Base-by-base conservation (phyloP, 179 eudicot species). In the Heliamphora pulchella region DNA sequence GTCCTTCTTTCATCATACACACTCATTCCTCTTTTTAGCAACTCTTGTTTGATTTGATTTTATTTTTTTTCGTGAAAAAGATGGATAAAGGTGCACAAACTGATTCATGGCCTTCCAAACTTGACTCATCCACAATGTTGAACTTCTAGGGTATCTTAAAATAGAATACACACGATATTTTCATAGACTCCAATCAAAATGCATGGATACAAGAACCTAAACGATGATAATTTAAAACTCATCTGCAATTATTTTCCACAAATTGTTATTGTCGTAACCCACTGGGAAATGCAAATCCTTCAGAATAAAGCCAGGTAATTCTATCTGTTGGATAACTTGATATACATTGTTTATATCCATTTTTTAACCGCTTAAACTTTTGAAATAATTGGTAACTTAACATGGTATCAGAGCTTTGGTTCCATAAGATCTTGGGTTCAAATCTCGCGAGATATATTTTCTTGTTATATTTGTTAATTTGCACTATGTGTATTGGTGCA, bases 71-170 rank as follows among this genome's bases (percentile, higher is more conserved):
- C 2, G 11, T 10, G 3, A 46, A 5, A 17, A 47, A 44, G 17
- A 70, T 1, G 53, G 10, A 70, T 6, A 46, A 5, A 44, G 22
- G 54, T 46, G 31, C 54, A 15, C 14, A 44, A 44, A 15, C 43
- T 70, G 53, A 70, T 70, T 70, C 53, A 70, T 17, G 31, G 20
- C 14, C 51, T 68, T 68, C 31, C 50, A 70, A 17, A 70, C 20
- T 70, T 8, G 11, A 64, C 43, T 64, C 74, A 15, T 68, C 72
- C 74, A 44, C 44, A 44, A 44, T 70, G 74, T 46, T 70, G 74
- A 70, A 70, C 15, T 70, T 70, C 74, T 70, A 46, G 54, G 22
- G 2, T 46, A 68, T 14, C 1, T 46, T 46, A 20, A n/a, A 70
- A 44, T 44, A 5, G 11, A 70, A 53, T 54, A 70, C 8, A 41